Base-by-base conservation (phyloP, 2,329 filamentous ascomycete species). In the Neoascochyta sp. region DNA sequence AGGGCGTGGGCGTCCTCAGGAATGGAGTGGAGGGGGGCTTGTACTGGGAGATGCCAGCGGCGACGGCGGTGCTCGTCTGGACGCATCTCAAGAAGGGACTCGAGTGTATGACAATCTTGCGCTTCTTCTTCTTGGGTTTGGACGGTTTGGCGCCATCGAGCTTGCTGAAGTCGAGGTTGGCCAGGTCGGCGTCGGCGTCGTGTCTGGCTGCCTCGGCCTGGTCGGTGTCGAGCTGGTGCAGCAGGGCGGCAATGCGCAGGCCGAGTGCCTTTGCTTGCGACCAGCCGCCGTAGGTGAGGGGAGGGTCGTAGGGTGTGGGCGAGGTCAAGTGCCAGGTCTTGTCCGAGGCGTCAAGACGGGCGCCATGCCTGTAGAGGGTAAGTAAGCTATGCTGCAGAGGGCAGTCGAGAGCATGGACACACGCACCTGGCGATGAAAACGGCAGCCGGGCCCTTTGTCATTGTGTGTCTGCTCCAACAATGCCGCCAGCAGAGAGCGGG, bases 61-160 rank as follows among this genome's bases (percentile, higher is more conserved):
- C 83, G 54, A 96, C 86, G 16, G 82, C 89, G 28, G 95, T 78
- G 9, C 88, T 86, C 0, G 90, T 95, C 64, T 98, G 90, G 9
- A 95, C 74, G 60, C 92, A 98, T 63, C 92, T 79, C 30, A 95
- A 69, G 55, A 90, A 98, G 0, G 92, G 92, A n/a, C 90, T 96
- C 43, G 80, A 85, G 65, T 98, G 90, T 34, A 98, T 78, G 48
- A 94, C 76, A 34, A 96, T 74, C 55, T 83, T 85, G 65, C 85
- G 86, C 47, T 72, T 76, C 44, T 77, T 75, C 45, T 71, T 74
- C 56, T 73, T 78, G 41, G 66, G 69, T 27, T 61, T 64, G 6
- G 41, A 27, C 13, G 37, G 31, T 10, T 43, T 31, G 13, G 36
- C 30, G 18, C 22, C 17, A 16, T 16, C 24, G 15, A 52, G 37